phyloP scores from a whole-genome alignment of 129 eudicot genomes.

The Lonicera japonica region DNA sequence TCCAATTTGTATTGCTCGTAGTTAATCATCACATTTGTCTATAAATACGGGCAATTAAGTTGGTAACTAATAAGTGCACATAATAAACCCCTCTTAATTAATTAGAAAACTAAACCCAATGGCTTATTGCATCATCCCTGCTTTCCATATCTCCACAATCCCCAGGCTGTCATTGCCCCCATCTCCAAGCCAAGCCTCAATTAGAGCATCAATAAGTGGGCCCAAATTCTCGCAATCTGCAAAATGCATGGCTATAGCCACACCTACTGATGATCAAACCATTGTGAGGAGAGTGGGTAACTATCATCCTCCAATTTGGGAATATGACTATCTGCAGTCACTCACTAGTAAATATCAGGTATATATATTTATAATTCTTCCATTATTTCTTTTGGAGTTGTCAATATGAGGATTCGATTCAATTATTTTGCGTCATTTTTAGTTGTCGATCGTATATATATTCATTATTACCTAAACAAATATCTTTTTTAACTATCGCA shows the following conservation, averaged over 20 bases:
- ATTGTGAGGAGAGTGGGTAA: not conserved
- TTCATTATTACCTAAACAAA: too few relatives aligned
- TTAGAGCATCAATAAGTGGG: not conserved
- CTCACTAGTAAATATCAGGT: constrained; percentile 3
- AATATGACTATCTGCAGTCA: not conserved
- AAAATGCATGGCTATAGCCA: not conserved
- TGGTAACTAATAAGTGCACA: too few relatives aligned
- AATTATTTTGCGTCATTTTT: not conserved
- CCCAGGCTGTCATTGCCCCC: too few relatives aligned
- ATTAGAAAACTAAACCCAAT: not conserved
- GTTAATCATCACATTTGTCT: too few relatives aligned
- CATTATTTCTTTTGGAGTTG: too few relatives aligned
- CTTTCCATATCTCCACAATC: not conserved
- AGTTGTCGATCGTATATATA: not conserved
- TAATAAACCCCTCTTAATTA: too few relatives aligned
- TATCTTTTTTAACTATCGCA: too few relatives aligned
- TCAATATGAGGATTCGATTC: not conserved
- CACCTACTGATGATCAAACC: not conserved
- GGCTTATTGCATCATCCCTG: not conserved
- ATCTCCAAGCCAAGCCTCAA: too few relatives aligned
- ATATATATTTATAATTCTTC: too few relatives aligned
- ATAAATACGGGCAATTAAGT: too few relatives aligned
- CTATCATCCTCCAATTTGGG: constrained; percentile 10
- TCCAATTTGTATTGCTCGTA: too few relatives aligned
- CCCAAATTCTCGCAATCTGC: not conserved